Evolutionary conservation across 345 rosid genomes (phyloP), one percentile per base, ranked within the genome.

Genomic region (Corymbia maculata): DNA sequence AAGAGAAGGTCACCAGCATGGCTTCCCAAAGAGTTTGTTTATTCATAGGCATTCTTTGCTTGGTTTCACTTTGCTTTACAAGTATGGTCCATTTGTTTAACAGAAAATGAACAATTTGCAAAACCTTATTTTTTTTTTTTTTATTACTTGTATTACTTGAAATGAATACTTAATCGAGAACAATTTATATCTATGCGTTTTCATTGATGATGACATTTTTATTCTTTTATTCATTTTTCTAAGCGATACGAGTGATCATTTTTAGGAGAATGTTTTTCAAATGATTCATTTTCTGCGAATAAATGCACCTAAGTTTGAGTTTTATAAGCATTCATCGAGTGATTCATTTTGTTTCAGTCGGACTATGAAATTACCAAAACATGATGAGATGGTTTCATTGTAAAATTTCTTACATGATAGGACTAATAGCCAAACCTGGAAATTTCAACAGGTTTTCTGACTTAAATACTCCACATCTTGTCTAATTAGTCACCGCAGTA

Each of bases 61-160:
- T 55, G 61, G 19, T 55, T 55, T 55, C 26, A 19, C 61, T 55
- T 55, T 55, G 61, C 61, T 55, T 55, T 55, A 55, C 61, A 55
- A 7, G 19, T 55, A 55, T 9, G 61, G 2, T 55, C 26, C 26
- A 55, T 55, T 55, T 55, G 12, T 55, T 55, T 52, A 52, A 21
- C 0, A 52, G 0, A 55, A 55, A 55, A 55, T 21, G 26, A 55
- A 19, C 11, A 0, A 21, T 55, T 55, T 55, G 12, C 3, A 55
- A 21, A 19, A 53, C 0, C 42, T 36, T 36, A 0, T 52, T 52
- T 16, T 16, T 1, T 51, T n/a, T 52, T 15, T 8, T 52, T 6
- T 17, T 2, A 52, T 52, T 4, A 4, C 42, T 36, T 36, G 42
- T 36, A 36, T 36, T 52, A 22, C 57, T 52, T 52, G 57, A 52